Conservation (phyloP, 768 basidiomycete species). For the Hemileccinum impolitum region DNA sequence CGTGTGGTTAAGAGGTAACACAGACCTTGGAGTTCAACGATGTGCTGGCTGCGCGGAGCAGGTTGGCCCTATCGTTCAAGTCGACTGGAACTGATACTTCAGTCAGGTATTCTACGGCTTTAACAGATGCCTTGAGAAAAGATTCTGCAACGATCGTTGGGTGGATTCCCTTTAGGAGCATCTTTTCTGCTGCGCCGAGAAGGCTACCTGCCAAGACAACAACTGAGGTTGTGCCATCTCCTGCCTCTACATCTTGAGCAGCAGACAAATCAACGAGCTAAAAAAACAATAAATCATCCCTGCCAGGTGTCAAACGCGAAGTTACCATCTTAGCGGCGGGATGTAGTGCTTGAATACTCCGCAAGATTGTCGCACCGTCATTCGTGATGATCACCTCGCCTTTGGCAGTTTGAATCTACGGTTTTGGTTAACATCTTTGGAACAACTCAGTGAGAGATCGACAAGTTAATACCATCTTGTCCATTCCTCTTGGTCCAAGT, state of each 20-base stretch:
- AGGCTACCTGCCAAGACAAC: slow-evolving; percentile 95
- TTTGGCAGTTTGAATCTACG: slow-evolving; percentile 90
- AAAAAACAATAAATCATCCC: slow-evolving; percentile 3
- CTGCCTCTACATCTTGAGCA: slow-evolving; percentile 97
- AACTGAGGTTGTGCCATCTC: slow-evolving; percentile 97
- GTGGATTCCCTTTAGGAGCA: slow-evolving; percentile 95
- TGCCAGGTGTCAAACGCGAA: neutral
- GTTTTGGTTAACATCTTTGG: slow-evolving; percentile 10
- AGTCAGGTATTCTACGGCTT: slow-evolving; percentile 90
- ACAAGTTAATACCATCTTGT: slow-evolving; percentile 81
- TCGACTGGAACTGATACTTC: slow-evolving; percentile 93
- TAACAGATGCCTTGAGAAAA: slow-evolving; percentile 87
- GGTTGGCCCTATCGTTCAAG: slow-evolving; percentile 77
- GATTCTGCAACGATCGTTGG: slow-evolving; percentile 96
- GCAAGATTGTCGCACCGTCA: slow-evolving; percentile 96
- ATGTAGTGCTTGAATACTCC: slow-evolving; percentile 92
- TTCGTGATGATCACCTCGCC: slow-evolving; percentile 98
- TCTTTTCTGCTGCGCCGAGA: slow-evolving; percentile 92
- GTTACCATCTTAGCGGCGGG: slow-evolving; percentile 96
- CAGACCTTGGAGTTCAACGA: slow-evolving; percentile 92
- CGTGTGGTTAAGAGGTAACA: neutral
- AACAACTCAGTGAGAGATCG: slow-evolving; percentile 11
- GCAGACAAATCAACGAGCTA: slow-evolving; percentile 97
- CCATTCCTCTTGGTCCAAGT: slow-evolving; percentile 96
- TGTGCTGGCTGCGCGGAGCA: slow-evolving; percentile 91